Conservation (phyloP, 352 stramenopile genomes). For the Aphanomyces astaci region DNA sequence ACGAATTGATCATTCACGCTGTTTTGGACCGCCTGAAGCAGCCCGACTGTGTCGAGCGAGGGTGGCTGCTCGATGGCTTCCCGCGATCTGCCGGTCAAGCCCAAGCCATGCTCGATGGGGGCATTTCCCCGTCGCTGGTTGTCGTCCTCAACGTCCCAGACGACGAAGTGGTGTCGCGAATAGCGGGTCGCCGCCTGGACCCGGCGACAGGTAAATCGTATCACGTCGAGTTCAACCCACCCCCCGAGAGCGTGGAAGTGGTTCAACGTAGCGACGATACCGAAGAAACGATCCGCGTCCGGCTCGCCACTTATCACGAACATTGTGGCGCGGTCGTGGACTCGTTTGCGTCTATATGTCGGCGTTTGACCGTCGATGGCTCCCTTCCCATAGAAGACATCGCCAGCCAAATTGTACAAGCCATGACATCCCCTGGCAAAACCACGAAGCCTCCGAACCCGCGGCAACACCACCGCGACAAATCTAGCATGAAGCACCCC, state of each 20-base stretch:
- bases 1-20: constrained; percentile 43
- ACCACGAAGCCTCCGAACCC: no score
- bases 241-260: constrained; percentile 50
- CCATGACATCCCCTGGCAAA: no score
- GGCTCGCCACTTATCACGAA: constrained; percentile 84
- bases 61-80: constrained; percentile 91
- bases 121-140: constrained; percentile 84
- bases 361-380: constrained; percentile 29
- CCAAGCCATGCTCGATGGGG: constrained; percentile 61
- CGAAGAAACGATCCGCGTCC: constrained; percentile 83
- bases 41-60: constrained; percentile 60
- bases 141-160: constrained; percentile 92
- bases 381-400: constrained; percentile 26
- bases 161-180: constrained; percentile 92
- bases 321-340: constrained; percentile 48
- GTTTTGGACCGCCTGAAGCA: constrained; percentile 64
- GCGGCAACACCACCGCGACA: no score
- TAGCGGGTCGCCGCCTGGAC: constrained; percentile 93
- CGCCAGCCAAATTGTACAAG: no score
- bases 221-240: constrained; percentile 94
- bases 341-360: constrained; percentile 26
- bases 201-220: constrained; percentile 91
- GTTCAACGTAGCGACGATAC: constrained; percentile 90
- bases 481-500: no score
- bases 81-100: constrained; percentile 80